phyloP scores from a whole-genome alignment of 306 rosid genomes.

The Potentilla sterilis region DNA sequence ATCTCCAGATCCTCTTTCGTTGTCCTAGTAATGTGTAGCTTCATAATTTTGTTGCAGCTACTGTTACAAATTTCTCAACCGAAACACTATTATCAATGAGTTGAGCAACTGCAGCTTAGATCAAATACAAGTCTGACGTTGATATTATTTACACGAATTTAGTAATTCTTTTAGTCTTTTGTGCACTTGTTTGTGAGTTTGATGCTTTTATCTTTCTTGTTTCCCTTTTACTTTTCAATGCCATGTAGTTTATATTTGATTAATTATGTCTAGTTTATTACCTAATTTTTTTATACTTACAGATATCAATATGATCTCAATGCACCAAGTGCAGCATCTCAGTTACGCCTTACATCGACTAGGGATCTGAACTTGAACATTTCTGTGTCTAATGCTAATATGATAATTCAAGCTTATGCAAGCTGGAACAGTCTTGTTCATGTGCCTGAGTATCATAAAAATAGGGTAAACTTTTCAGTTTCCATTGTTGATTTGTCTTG shows the following conservation, averaged over 20 bases:
- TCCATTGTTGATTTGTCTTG: slow-evolving; percentile 16
- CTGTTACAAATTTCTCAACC: too few relatives aligned
- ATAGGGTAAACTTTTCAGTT: slow-evolving; percentile 42
- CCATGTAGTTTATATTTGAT: not conserved
- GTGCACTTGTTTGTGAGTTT: not conserved
- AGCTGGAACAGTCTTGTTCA: slow-evolving; percentile 86
- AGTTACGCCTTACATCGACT: slow-evolving; percentile 80
- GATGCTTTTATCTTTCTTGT: not conserved
- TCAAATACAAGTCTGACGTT: not conserved
- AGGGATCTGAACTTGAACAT: slow-evolving; percentile 87
- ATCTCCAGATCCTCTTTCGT: not conserved
- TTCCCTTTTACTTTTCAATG: not conserved
- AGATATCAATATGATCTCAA: slow-evolving; percentile 82
- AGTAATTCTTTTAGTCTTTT: not conserved
- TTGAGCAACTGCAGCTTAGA: not conserved
- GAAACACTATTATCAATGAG: too few relatives aligned
- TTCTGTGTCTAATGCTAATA: slow-evolving; percentile 86
- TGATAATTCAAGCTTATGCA: slow-evolving; percentile 97
- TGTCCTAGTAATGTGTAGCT: not conserved
- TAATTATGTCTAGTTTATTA: not conserved
- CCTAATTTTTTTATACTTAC: slow-evolving; percentile 17
- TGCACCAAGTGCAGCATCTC: slow-evolving; percentile 86
- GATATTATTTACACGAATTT: not conserved
- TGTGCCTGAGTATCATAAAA: slow-evolving; percentile 48
- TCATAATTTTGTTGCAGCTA: not conserved